Conservation (phyloP, 208 protist genomes). For the Leishmania tropica region DNA sequence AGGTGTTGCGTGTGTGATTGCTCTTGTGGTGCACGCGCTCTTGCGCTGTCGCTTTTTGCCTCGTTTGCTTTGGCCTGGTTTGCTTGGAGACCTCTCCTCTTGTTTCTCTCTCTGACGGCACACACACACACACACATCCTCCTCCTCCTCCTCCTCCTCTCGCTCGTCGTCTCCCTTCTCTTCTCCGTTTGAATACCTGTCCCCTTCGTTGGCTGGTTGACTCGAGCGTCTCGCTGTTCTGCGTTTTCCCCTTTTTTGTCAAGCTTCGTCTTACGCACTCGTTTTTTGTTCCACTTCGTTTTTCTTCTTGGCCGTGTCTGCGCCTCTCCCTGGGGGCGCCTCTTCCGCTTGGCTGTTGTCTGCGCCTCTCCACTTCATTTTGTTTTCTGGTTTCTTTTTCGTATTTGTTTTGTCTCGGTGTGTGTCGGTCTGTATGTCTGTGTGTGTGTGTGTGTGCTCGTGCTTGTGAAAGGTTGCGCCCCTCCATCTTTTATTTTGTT, state of each 20-base stretch:
- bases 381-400: not conserved
- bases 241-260: too few relatives aligned
- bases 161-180: not conserved
- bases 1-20: too few relatives aligned
- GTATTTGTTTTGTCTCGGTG: not conserved
- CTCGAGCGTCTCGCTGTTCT: too few relatives aligned
- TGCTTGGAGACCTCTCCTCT: too few relatives aligned
- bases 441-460: not conserved
- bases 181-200: not conserved
- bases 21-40: constrained; percentile 1
- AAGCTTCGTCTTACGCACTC: too few relatives aligned
- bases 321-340: too few relatives aligned
- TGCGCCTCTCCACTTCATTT: not conserved
- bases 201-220: not conserved
- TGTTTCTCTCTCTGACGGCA: too few relatives aligned
- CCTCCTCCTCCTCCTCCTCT: not conserved
- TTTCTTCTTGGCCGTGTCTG: too few relatives aligned
- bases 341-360: not conserved
- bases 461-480: too few relatives aligned
- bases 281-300: too few relatives aligned
- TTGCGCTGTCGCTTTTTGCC: not conserved
- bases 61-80: too few relatives aligned
- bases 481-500: not conserved
- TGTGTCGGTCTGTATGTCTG: not conserved
- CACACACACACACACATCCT: too few relatives aligned